These are phyloP conservation scores for Paramecium pentaurelia DNA, from an alignment of 73 alveolate species.

Conservation along the genomic window DNA sequence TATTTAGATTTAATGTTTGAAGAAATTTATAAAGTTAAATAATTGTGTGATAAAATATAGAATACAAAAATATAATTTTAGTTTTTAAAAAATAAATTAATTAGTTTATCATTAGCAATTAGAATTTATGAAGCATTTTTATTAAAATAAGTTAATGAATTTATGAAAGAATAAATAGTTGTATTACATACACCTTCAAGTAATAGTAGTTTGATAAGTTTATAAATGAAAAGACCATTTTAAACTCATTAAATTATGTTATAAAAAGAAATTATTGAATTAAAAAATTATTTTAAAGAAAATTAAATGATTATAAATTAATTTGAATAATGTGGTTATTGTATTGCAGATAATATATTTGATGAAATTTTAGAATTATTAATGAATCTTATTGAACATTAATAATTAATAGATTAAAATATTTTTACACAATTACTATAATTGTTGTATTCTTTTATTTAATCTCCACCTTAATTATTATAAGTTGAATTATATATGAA, in stretches of 20 bases:
- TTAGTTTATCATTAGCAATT: background rate
- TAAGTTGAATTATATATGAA: background rate
- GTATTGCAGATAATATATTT: constrained; percentile 44
- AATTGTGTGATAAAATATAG: background rate
- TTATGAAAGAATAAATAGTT: constrained; percentile 37
- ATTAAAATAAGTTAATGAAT: background rate
- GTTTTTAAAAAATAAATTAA: background rate
- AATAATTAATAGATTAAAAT: background rate
- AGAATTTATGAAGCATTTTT: background rate
- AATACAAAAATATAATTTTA: background rate
- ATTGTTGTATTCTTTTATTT: background rate
- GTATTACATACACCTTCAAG: constrained; percentile 29
- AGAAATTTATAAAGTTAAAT: background rate
- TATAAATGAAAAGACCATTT: constrained; percentile 6
- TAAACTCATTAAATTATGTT: background rate
- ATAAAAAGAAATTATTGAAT: background rate
- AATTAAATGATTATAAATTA: background rate
- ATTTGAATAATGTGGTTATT: constrained; percentile 11
- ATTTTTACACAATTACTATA: background rate
- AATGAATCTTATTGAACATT: constrained; percentile 21
- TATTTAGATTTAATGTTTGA: constrained; percentile 23
- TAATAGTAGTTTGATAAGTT: background rate
- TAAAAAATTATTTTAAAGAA: background rate
- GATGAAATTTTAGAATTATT: constrained; percentile 29
- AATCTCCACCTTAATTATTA: background rate